Evolutionary conservation across 371 early-diverging fungal species (phyloP).

Genomic region (Mucor racemosus): DNA sequence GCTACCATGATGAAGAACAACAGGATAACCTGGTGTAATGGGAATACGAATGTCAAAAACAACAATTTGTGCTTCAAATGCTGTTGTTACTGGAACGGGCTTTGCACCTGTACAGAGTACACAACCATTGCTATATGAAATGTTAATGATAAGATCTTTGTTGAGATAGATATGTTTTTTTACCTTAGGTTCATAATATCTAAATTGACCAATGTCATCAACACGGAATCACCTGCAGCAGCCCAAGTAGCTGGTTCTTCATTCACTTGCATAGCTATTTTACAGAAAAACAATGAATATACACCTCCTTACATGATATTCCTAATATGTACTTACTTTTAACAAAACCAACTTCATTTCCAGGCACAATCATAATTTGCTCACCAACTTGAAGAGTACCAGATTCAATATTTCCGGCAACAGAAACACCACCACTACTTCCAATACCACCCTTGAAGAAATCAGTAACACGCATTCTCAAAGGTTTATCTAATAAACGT

Average conservation of each 20-base stretch:
- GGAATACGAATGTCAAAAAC: constrained; percentile 91
- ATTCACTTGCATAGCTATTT: constrained; percentile 71
- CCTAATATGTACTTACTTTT: constrained; percentile 56
- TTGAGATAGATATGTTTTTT: not conserved
- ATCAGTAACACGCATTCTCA: constrained; percentile 85
- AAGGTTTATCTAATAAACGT: constrained; percentile 78
- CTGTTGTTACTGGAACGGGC: constrained; percentile 75
- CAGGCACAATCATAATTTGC: constrained; percentile 79
- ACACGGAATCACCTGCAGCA: constrained; percentile 90
- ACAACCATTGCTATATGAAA: constrained; percentile 65
- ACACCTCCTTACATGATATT: not conserved
- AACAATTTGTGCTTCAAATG: constrained; percentile 86
- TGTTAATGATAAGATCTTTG: not conserved
- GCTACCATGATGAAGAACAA: constrained; percentile 83
- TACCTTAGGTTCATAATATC: constrained; percentile 84
- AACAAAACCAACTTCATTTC: constrained; percentile 76
- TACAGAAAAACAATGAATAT: not conserved
- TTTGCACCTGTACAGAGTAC: constrained; percentile 71
- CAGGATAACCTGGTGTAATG: constrained; percentile 90
- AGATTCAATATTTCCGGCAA: constrained; percentile 85
- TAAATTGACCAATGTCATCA: constrained; percentile 75
- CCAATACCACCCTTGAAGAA: constrained; percentile 84
- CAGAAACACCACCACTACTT: constrained; percentile 71
- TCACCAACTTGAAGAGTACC: constrained; percentile 91
- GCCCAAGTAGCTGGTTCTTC: constrained; percentile 83